Conservation (phyloP, 108 stramenopile species). For the Pseudonitzschia delicatissima region DNA sequence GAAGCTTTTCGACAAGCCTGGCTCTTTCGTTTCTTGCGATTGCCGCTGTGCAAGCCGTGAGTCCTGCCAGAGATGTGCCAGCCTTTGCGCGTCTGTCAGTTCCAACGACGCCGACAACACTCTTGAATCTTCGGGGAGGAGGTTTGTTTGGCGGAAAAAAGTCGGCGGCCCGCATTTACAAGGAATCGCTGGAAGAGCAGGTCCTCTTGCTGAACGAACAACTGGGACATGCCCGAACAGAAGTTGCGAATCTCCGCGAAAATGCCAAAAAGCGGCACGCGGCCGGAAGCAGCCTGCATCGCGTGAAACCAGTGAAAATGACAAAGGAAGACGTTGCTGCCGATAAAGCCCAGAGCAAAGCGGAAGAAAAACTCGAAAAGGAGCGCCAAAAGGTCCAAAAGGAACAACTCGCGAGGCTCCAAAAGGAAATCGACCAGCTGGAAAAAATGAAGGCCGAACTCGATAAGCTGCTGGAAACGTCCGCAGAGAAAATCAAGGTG, state of each 20-base stretch:
- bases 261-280: constrained; percentile 9
- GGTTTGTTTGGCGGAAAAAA: not conserved
- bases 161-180: constrained; percentile 17
- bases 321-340: constrained; percentile 6
- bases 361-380: not conserved
- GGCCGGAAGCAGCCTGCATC: not conserved
- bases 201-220: constrained; percentile 31
- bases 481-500: constrained; percentile 12
- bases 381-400: constrained; percentile 13
- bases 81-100: no score
- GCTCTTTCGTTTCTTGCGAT: not conserved
- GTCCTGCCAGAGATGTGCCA: not conserved
- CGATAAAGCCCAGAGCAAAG: not conserved
- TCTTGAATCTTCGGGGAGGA: constrained; percentile 8
- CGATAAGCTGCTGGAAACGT: constrained; percentile 13
- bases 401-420: constrained; percentile 1
- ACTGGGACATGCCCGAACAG: constrained; percentile 34
- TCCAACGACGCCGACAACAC: not conserved
- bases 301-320: not conserved
- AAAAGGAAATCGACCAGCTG: constrained; percentile 18
- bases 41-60: not conserved
- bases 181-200: constrained; percentile 38
- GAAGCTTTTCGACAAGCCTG: no score
- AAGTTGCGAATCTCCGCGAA: constrained; percentile 26
- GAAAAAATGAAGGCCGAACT: constrained; percentile 25